Percentiles rank a stretch among this genome's conserved stretches.
These are phyloP conservation scores for Misopates orontium DNA, from an alignment of 257 asterid genomes.

Conservation along the genomic window DNA sequence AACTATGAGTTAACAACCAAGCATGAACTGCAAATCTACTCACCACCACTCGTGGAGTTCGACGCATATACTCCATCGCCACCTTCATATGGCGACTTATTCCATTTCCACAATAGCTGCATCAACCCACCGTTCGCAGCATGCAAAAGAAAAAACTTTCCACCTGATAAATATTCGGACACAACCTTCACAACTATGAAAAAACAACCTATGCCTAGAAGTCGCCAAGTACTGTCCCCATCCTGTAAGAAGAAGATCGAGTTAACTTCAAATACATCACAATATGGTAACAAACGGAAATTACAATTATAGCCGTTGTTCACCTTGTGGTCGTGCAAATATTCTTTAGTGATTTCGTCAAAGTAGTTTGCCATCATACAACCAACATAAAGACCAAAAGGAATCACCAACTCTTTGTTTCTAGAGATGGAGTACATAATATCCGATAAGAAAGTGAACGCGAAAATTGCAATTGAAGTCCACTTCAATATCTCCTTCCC, in stretches of 20 bases:
- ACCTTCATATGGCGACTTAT: slow-evolving; percentile 26
- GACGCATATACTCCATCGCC: slow-evolving; percentile 33
- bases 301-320: neutral
- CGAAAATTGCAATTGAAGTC: slow-evolving; percentile 44
- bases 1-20: neutral
- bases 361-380: slow-evolving; percentile 43
- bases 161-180: slow-evolving; percentile 28
- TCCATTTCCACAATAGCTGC: slow-evolving; percentile 59
- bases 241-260: slow-evolving; percentile 43
- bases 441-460: slow-evolving; percentile 45
- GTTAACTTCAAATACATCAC: neutral
- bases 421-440: slow-evolving; percentile 44
- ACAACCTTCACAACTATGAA: slow-evolving; percentile 47
- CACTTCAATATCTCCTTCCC: slow-evolving; percentile 58
- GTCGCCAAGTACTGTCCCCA: slow-evolving; percentile 30
- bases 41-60: slow-evolving; percentile 23
- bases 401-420: slow-evolving; percentile 62
- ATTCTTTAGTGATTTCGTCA: slow-evolving; percentile 46
- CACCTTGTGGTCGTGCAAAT: slow-evolving; percentile 44
- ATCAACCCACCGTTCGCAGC: slow-evolving; percentile 66
- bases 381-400: slow-evolving; percentile 61
- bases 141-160: slow-evolving; percentile 44
- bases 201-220: slow-evolving; percentile 47
- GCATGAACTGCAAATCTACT: slow-evolving; percentile 18
- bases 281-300: neutral